Evolutionary conservation across 306 rosid genomes (phyloP).

Genomic region (Gynostemma pentaphyllum): DNA sequence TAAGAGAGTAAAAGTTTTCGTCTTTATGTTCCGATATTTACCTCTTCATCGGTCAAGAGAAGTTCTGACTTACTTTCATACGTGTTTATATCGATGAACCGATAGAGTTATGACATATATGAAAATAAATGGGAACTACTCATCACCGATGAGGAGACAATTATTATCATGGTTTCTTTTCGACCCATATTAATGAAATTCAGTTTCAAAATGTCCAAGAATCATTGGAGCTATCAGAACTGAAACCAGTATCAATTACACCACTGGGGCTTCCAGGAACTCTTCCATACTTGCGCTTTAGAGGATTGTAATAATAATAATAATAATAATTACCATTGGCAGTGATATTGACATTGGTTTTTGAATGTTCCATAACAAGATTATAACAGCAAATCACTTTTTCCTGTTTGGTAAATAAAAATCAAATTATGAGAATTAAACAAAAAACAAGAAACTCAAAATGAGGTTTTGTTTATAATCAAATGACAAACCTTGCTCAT

Average conservation of each 20-base stretch:
- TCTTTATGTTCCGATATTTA: too few relatives aligned
- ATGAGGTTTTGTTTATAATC: not conserved
- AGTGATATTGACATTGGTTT: not conserved
- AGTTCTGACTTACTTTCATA: too few relatives aligned
- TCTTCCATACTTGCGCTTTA: not conserved
- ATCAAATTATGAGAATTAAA: conserved; percentile 6
- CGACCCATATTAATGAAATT: too few relatives aligned
- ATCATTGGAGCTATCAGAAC: conserved; percentile 14
- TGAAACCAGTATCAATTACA: conserved; percentile 11
- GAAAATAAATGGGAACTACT: too few relatives aligned
- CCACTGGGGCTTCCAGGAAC: conserved; percentile 13
- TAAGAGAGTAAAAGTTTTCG: conserved; percentile 1
- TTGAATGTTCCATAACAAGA: conserved; percentile 18
- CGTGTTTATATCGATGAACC: too few relatives aligned
- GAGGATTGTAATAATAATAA: not conserved
- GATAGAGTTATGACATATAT: too few relatives aligned
- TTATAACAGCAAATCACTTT: conserved; percentile 42
- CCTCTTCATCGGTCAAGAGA: too few relatives aligned
- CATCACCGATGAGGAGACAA: too few relatives aligned
- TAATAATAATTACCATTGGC: too few relatives aligned
- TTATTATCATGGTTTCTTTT: too few relatives aligned
- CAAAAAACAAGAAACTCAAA: not conserved
- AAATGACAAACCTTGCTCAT: conserved; percentile 46
- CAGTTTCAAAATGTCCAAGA: not conserved
- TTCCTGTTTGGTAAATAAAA: conserved; percentile 28